These are phyloP conservation scores for Fusarium piperis DNA, from an alignment of 2,329 filamentous ascomycete genomes.

Conservation along the genomic window DNA sequence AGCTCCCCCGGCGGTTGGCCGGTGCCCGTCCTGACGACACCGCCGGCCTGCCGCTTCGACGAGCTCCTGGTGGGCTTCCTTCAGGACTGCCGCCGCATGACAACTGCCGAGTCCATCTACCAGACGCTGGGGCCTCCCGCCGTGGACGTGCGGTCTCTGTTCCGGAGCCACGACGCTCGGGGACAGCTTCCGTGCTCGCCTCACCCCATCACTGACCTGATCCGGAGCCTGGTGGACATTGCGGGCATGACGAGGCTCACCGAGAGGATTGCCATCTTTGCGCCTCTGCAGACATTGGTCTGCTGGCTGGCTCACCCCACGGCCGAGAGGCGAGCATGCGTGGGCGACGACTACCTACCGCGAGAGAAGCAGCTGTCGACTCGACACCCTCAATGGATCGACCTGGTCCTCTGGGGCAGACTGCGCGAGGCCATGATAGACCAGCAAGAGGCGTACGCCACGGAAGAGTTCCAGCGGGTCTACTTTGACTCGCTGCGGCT, in stretches of 20 bases:
- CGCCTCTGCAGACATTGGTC: conserved; percentile 45
- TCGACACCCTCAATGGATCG: conserved; percentile 47
- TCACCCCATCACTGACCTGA: conserved; percentile 45
- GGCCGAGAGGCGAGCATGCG: conserved; percentile 41
- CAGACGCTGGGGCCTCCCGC: conserved; percentile 46
- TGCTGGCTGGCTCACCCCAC: conserved; percentile 46
- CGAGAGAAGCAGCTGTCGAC: conserved; percentile 42
- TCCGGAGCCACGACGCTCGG: conserved; percentile 40
- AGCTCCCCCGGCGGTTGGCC: conserved; percentile 43
- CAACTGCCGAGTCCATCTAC: conserved; percentile 39
- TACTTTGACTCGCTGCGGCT: conserved; percentile 48
- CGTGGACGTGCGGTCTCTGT: conserved; percentile 47
- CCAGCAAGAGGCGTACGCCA: conserved; percentile 50
- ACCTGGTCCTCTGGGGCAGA: conserved; percentile 46
- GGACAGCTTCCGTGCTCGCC: conserved; percentile 38
- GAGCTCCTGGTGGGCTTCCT: conserved; percentile 49
- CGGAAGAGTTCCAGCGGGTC: conserved; percentile 48
- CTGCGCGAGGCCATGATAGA: conserved; percentile 49
- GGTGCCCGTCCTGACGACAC: conserved; percentile 44
- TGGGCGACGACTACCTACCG: conserved; percentile 38
- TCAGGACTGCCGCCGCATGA: conserved; percentile 48
- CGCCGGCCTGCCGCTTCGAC: conserved; percentile 47
- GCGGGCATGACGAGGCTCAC: conserved; percentile 42
- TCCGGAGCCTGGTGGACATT: conserved; percentile 44
- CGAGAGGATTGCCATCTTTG: conserved; percentile 47